Base-by-base conservation (phyloP, 768 basidiomycete species). In the Tulasnella sp. region DNA sequence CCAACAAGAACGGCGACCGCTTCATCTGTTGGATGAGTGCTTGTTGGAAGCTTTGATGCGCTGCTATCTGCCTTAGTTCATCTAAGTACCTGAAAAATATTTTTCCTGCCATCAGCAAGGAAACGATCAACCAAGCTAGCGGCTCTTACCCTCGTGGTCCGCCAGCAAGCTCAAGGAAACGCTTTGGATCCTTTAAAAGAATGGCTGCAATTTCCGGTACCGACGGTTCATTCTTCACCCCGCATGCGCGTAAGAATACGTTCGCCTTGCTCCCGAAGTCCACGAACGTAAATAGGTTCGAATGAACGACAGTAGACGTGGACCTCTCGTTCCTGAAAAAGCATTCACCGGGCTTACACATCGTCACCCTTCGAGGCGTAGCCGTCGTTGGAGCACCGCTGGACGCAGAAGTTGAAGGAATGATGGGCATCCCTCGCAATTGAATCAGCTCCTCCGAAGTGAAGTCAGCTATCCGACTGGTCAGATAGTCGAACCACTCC, bases 201-300 rank as follows among this genome's bases (percentile, higher is more conserved):
- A 82, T 84, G 54, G 77, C 76, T 0, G 83, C 84, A 44, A 92
- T 77, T 70, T 93, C 91, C 59, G 89, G 83, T 3, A 92, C 80
- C 47, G 82, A 90, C 3, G 95, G 94, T 67, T 92, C 88, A 44
- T 79, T 83, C 67, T 83, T 86, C 15, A 93, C 88, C 10, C 96
- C 95, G 65, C 90, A 90, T 2, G 87, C 84, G 55, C 78, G 80
- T 47, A 99, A 75, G 72, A 99, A 97, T 3, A 78, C 75, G 65
- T 93, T 95, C 24, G 86, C 95, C 3, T 76, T 73, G 1, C 77
- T 68, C 1, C 93, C 94, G 68, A 95, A 96, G 69, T 95, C 84
- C 51, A 98, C 82, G 65, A 93, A 96, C 32, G 80, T 77, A 67
- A 97, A 96, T 1, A 95, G 72, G 64, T 85, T 84, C 2, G 85